Base-by-base conservation (phyloP, 2,329 filamentous ascomycete genomes). In the Aspergillus niger region DNA sequence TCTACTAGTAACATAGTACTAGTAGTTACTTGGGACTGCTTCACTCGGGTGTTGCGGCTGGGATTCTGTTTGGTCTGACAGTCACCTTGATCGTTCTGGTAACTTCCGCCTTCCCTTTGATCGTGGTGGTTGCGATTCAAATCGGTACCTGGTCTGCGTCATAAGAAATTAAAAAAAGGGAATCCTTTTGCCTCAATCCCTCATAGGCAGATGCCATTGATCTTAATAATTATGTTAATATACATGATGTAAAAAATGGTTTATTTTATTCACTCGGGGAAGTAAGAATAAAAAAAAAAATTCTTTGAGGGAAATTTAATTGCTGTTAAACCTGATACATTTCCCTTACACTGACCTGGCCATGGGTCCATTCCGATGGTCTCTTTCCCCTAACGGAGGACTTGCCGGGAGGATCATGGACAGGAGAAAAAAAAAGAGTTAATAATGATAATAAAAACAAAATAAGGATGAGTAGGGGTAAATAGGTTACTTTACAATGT, bases 21-120 rank as follows among this genome's bases (percentile, higher is more conserved):
- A 43, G 10, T n/a, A 32, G 17, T 15, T 32, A 38, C 30, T 51
- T 17, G 17, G 30, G 50, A 36, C n/a, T 30, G 38, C 17, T 44
- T 43, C 28, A 38, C 39, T 43, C 52, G 52, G 52, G 41, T 55
- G 52, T 30, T 55, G 38, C 39, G 38, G 52, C 52, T 55, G 52
- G 32, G 11, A 36, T 36, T 36, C 32, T 36, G 38, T 44, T 10
- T 13, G 43, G 43, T 20, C 39, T 43, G 39, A 43, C 39, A 20
- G 39, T 30, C 15, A 44, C 22, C 13, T 20, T 4, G 47, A 28
- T 50, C 26, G 47, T 50, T 50, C 47, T 50, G 47, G 47, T 32
- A 28, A n/a, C 15, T 50, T 50, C 47, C n/a, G 17, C 28, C 26
- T 20, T 22, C 17, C 28, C 28, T 30, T 30, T 50, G 24, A 50